Evolutionary conservation across 106 monocot genomes (phyloP).

Genomic region (Alisma plantagoaquatica): DNA sequence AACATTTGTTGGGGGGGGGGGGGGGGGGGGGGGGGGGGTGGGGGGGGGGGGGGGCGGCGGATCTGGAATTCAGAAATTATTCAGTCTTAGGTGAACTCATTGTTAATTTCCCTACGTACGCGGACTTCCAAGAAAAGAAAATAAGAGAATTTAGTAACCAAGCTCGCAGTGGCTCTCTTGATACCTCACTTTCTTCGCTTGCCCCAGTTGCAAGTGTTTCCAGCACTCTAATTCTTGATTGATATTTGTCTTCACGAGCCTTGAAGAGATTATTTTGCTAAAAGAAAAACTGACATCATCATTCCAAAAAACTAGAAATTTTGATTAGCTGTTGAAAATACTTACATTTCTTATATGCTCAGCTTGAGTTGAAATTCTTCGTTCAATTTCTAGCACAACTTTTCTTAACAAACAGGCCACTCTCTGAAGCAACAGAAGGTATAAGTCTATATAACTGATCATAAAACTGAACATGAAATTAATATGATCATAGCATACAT

Average conservation of each 20-base stretch:
- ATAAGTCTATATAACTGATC: background rate
- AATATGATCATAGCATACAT: constrained; percentile 41
- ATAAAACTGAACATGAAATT: background rate
- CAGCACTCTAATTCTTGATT: constrained; percentile 62
- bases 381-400: constrained; percentile 69
- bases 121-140: background rate
- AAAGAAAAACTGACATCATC: constrained; percentile 1
- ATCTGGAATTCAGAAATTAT: no score
- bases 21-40: background rate
- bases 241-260: constrained; percentile 69
- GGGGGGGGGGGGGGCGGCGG: background rate
- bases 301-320: background rate
- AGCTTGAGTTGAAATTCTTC: constrained; percentile 67
- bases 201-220: constrained; percentile 57
- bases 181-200: constrained; percentile 44
- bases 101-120: background rate
- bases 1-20: no score
- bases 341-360: constrained; percentile 84
- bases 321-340: background rate
- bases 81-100: no score
- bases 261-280: constrained; percentile 65
- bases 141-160: background rate
- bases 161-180: no score
- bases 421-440: constrained; percentile 21
- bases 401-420: constrained; percentile 55